phyloP scores from a whole-genome alignment of 345 rosid genomes.

The Cardamine occulta region DNA sequence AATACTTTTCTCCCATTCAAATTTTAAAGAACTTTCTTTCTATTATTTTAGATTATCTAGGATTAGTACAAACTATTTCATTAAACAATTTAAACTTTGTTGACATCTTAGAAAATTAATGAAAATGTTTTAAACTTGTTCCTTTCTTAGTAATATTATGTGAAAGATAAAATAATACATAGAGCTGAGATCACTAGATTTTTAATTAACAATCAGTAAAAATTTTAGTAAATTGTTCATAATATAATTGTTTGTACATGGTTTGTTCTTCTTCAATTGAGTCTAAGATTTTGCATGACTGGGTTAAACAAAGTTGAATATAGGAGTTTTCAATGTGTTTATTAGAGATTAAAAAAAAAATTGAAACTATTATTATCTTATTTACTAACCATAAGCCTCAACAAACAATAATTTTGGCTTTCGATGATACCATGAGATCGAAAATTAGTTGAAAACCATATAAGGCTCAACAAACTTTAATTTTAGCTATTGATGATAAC shows the following conservation, averaged over 20 bases:
- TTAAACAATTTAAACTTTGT: background rate
- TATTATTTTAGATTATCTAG: background rate
- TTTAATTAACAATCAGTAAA: background rate
- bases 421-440: background rate
- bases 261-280: too few species aligned
- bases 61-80: background rate
- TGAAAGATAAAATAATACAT: background rate
- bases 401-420: background rate
- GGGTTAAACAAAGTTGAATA: background rate
- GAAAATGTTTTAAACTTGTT: background rate
- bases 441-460: too few species aligned
- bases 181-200: background rate
- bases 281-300: background rate
- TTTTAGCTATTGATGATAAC: background rate
- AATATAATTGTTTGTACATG: background rate
- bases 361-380: too few species aligned
- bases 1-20: constrained; percentile 7
- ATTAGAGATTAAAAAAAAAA: too few species aligned
- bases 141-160: background rate
- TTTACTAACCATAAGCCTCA: background rate
- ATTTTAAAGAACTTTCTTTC: constrained; percentile 12
- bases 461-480: background rate
- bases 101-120: background rate
- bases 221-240: background rate
- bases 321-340: too few species aligned